Evolutionary conservation across 768 basidiomycete genomes (phyloP), one percentile per base, ranked within the genome.

Genomic region (Plicaturopsis crispa): DNA sequence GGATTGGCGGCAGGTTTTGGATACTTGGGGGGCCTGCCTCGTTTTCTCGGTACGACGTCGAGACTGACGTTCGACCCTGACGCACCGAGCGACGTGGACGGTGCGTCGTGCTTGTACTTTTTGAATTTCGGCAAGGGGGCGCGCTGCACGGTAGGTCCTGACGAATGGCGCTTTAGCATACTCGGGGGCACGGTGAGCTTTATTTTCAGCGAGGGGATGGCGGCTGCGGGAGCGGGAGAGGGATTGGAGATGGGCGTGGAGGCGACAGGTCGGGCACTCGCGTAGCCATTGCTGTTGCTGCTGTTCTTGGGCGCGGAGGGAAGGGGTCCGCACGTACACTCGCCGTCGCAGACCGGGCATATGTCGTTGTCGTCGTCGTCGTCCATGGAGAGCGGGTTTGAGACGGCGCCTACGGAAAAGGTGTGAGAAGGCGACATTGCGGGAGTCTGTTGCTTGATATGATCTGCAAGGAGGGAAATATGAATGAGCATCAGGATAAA

Each of bases 321-420:
- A 39, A 49, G 52, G 31, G 53, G 43, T 59, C 63, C 58, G 70
- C 86, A 89, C 21, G 83, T 88, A 68, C 86, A 90, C 54, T 85
- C 80, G 54, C 83, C 80, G 69, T 89, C 87, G 84, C 86, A 90
- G 47, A 89, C 84, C 6, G 85, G 86, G 60, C 86, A 90, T 40
- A 89, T 86, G 57, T 87, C 81, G 75, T 76, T 75, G 70, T 85
- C 83, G 55, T 88, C 86, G 61, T 84, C 80, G 65, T 78, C 76
- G 61, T 72, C 52, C 41, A 36, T 53, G 48, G 48, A 49, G 45
- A 48, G 28, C 28, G 48, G 43, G 24, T 44, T 45, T 46, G 48
- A 45, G 61, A 54, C 64, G 56, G 50, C 52, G 67, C 58, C 73
- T 66, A 71, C 64, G 68, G 78, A 80, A 78, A 76, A 66, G 67